These are phyloP conservation scores for Clarkia xantiana DNA, from an alignment of 345 rosid species.

Conservation along the genomic window DNA sequence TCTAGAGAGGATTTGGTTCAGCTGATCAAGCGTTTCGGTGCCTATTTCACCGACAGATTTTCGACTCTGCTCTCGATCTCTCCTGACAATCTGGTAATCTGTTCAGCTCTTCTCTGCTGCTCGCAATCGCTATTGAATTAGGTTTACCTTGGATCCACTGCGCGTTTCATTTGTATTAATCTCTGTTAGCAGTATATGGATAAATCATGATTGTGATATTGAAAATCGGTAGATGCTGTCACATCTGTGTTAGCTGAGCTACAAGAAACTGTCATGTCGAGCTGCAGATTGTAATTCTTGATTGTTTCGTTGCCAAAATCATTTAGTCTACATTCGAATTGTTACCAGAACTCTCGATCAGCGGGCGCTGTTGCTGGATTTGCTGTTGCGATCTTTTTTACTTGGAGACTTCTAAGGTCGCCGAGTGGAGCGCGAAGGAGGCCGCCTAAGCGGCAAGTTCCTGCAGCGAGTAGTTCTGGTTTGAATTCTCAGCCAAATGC, in stretches of 20 bases:
- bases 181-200: too few relatives aligned
- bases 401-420: constrained; percentile 68
- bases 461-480: constrained; percentile 30
- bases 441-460: constrained; percentile 56
- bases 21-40: constrained; percentile 82
- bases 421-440: constrained; percentile 56
- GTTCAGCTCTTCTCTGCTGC: constrained; percentile 6
- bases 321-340: not conserved
- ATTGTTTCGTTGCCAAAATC: not conserved
- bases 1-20: constrained; percentile 69
- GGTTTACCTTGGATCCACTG: not conserved
- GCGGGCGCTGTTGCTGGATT: constrained; percentile 91
- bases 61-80: constrained; percentile 51
- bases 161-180: not conserved
- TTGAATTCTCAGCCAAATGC: constrained; percentile 30
- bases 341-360: constrained; percentile 64
- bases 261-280: not conserved
- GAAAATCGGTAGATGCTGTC: too few relatives aligned
- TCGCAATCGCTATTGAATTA: not conserved
- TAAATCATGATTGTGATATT: too few relatives aligned
- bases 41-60: constrained; percentile 58
- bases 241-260: too few relatives aligned
- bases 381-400: constrained; percentile 77
- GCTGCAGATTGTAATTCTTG: not conserved
- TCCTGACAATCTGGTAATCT: constrained; percentile 47